Evolutionary conservation across 352 stramenopile species (phyloP).

Genomic region (Phytophthora sansomeana): DNA sequence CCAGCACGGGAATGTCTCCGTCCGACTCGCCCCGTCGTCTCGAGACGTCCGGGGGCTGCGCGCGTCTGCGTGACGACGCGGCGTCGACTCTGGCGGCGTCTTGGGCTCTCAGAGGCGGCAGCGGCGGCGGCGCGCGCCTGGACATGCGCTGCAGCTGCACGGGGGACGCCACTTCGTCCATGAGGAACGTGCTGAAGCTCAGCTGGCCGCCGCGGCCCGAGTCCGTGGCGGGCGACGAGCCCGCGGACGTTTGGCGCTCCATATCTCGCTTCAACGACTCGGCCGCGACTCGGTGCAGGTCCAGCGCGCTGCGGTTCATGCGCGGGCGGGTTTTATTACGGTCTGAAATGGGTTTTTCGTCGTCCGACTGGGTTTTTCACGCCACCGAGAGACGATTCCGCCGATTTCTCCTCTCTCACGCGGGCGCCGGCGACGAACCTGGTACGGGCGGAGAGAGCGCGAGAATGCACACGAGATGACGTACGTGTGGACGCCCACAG

Average conservation of each 20-base stretch:
- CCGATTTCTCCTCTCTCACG: background rate
- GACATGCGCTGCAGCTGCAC: slow-evolving; percentile 31
- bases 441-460: slow-evolving; percentile 14
- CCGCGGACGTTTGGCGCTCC: too few species aligned
- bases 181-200: slow-evolving; percentile 69
- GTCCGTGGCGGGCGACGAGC: slow-evolving; percentile 18
- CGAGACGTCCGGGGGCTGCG: background rate
- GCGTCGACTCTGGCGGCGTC: slow-evolving; percentile 5
- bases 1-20: slow-evolving; percentile 79
- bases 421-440: background rate
- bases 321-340: background rate
- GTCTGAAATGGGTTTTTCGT: background rate
- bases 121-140: slow-evolving; percentile 25
- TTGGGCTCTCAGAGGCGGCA: slow-evolving; percentile 30
- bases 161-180: slow-evolving; percentile 55
- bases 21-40: slow-evolving; percentile 31
- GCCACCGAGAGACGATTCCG: background rate
- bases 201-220: slow-evolving; percentile 22
- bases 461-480: slow-evolving; percentile 5
- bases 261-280: slow-evolving; percentile 27
- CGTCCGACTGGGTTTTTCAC: background rate
- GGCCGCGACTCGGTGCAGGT: slow-evolving; percentile 18
- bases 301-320: slow-evolving; percentile 36
- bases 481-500: background rate
- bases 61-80: slow-evolving; percentile 13